Evolutionary conservation across 2,329 filamentous ascomycete genomes (phyloP), one percentile per base, ranked within the genome.

Genomic region (Aspergillus sergii): DNA sequence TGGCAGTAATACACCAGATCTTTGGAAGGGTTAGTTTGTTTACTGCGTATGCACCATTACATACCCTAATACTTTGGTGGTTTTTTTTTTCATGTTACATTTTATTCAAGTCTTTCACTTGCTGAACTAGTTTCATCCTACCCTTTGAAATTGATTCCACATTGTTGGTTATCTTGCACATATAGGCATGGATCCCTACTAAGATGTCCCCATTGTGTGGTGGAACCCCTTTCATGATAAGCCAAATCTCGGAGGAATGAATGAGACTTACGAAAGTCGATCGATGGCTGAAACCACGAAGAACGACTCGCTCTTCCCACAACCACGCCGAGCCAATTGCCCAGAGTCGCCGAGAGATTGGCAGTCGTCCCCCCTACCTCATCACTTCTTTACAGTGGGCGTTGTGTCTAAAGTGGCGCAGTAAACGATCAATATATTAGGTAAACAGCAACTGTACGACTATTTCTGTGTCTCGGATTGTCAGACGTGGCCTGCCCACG

Each of bases 331-430:
- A 67, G 65, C 63, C 45, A 60, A 43, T 64, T 58, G 64, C 62
- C 61, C 58, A 66, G 66, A 60, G 28, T 58, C 54, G 64, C 64
- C 64, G 54, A 66, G 62, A 62, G 45, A 62, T 68, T 66, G 64
- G 64, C 60, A 64, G 9, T 56, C 58, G 30, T 57, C 21, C 59
- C 26, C 34, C 45, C 46, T 45, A 41, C 30, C 21, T 39, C 23
- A n/a, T 51, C 30, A 39, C 39, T 48, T 26, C 26, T 61, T 26
- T 41, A 50, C 43, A 50, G 53, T 32, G 28, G 30, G 41, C 23
- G 19, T 61, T 53, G 41, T 36, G 34, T 56, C 10, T 32, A 32
- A 39, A 16, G 53, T 48, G 53, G 54, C 26, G 45, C 53, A 32
- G 54, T 41, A 46, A 28, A 30, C 41, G 43, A 46, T 36, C 26